A percentile compares a stretch with the other conserved stretches of the same genome.
These are phyloP conservation scores for Umbelopsis isabellina DNA, from an alignment of 192 early-diverging fungal genomes.

Conservation along the genomic window DNA sequence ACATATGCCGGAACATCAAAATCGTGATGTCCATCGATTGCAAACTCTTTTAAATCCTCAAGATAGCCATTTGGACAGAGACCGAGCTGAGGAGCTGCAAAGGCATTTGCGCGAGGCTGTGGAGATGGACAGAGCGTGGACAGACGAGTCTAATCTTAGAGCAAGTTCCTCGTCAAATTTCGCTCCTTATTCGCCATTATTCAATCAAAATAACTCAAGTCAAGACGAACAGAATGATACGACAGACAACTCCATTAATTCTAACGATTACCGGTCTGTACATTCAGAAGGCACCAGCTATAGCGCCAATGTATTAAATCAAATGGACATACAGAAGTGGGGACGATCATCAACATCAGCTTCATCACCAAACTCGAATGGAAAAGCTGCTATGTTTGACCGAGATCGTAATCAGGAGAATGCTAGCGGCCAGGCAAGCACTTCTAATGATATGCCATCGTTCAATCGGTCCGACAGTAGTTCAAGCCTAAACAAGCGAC, in stretches of 20 bases:
- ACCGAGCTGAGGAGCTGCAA: neutral
- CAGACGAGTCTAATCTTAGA: neutral
- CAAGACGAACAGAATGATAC: neutral
- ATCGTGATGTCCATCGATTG: neutral
- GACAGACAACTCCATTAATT: neutral
- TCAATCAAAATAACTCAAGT: neutral
- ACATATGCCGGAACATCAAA: neutral
- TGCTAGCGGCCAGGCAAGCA: neutral
- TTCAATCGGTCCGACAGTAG: neutral
- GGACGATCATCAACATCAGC: neutral
- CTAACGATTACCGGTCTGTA: neutral
- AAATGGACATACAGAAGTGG: slow-evolving; percentile 12
- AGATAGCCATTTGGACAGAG: neutral
- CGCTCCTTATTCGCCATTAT: neutral
- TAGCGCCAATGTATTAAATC: slow-evolving; percentile 15
- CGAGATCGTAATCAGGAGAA: neutral
- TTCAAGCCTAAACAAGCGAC: neutral
- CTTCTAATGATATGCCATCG: neutral
- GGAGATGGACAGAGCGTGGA: neutral
- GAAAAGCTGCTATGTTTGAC: neutral
- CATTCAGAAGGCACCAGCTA: neutral
- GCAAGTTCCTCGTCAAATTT: neutral
- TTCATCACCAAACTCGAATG: neutral
- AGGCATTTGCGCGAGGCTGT: neutral
- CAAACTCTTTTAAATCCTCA: neutral